Conservation (phyloP, 2,329 filamentous ascomycete species). For the Davidsoniella neocaledoniae region DNA sequence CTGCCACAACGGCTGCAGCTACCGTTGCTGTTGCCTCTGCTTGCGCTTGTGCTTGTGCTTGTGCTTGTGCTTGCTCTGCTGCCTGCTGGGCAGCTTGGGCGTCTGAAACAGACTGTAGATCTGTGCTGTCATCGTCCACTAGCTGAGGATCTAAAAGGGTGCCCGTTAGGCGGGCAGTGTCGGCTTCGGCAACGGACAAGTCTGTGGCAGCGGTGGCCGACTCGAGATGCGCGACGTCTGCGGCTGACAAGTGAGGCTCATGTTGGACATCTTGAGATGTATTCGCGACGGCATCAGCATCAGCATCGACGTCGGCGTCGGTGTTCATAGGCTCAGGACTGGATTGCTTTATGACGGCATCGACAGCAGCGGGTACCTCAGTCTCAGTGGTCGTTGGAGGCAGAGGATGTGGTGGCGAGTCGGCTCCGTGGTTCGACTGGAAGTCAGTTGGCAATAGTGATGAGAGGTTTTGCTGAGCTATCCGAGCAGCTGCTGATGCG, state of each 20-base stretch:
- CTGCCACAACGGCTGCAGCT: constrained; percentile 18
- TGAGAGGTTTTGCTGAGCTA: constrained; percentile 8
- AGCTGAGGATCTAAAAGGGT: constrained; percentile 37
- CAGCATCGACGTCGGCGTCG: not conserved
- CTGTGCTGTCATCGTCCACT: constrained; percentile 9
- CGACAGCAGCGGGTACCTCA: not conserved
- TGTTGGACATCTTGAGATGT: constrained; percentile 2
- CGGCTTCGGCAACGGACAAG: constrained; percentile 32
- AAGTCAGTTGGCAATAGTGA: constrained; percentile 9
- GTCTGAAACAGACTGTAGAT: not conserved
- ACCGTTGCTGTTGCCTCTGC: constrained; percentile 8
- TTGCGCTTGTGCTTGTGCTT: constrained; percentile 13
- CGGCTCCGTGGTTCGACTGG: not conserved
- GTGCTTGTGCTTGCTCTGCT: constrained; percentile 11
- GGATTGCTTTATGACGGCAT: not conserved
- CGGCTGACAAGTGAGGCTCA: not conserved
- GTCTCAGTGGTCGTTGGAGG: not conserved
- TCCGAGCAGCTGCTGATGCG: constrained; percentile 20
- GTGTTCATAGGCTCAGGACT: constrained; percentile 4
- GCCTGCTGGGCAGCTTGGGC: constrained; percentile 1
- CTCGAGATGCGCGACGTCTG: constrained; percentile 2
- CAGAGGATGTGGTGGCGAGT: not conserved
- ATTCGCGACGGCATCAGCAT: not conserved
- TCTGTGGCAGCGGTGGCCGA: constrained; percentile 1
- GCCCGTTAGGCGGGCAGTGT: constrained; percentile 36